A percentile compares a stretch with the other conserved stretches of the same genome.
phyloP scores from a whole-genome alignment of 148 eudicot species.

The Beta vulgaris region DNA sequence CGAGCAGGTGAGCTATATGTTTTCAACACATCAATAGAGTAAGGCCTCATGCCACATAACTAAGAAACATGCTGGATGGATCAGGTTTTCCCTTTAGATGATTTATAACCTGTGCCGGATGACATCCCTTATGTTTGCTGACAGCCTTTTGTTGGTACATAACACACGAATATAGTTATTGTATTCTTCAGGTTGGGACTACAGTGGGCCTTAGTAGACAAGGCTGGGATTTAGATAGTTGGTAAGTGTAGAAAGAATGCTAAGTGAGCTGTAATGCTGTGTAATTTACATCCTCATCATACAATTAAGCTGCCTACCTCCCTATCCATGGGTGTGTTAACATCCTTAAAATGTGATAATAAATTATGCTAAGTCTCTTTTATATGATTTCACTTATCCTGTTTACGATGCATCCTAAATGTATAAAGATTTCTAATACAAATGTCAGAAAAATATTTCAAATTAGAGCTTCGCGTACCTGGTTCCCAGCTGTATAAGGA shows the following conservation, averaged over 20 bases:
- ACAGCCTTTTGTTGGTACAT: not conserved
- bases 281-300: not conserved
- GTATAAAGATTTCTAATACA: not conserved
- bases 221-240: not conserved
- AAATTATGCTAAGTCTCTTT: not conserved
- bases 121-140: not conserved
- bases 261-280: not conserved
- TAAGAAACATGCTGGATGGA: not conserved
- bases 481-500: not conserved
- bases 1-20: slow-evolving; percentile 60
- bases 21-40: not conserved
- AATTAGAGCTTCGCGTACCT: not conserved
- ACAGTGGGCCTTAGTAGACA: too few species aligned
- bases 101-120: not conserved
- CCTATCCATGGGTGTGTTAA: not conserved
- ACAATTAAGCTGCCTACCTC: not conserved
- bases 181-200: too few species aligned
- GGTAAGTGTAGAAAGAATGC: not conserved
- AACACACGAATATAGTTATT: not conserved
- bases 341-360: not conserved
- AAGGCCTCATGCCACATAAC: not conserved
- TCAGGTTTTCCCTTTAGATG: not conserved
- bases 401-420: not conserved
- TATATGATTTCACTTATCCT: not conserved
- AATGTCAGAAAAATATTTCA: not conserved